Evolutionary conservation across 2,329 filamentous ascomycete genomes (phyloP), one percentile per base, ranked within the genome.

Genomic region (Cladophialophora bantiana): DNA sequence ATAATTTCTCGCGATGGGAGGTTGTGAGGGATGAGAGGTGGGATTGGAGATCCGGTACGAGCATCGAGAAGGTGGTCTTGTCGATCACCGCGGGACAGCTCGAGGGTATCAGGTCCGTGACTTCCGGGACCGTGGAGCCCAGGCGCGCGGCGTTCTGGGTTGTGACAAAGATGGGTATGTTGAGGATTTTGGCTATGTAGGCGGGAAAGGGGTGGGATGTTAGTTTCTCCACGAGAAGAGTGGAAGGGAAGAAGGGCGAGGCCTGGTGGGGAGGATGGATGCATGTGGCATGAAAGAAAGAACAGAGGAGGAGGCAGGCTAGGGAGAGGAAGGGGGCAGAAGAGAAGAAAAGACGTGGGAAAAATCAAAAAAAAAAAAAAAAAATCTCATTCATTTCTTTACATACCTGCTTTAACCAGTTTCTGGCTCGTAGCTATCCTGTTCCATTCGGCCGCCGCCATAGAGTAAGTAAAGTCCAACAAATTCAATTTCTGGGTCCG

Each of bases 31-130:
- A 70, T 62, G 58, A 35, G 4, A 69, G 55, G 50, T 68, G 68
- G 31, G 35, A 38, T 35, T 68, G 57, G 66, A 97, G 82, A 45
- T 89, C 83, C 0, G 92, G 90, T 1, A 90, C 88, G 77, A 88
- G 38, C 72, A 98, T 98, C 76, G 89, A 92, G 83, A 98, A 98
- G 59, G 86, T 85, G 4, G 92, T 94, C 82, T 98, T 98, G 84
- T 98, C 94, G 73, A 87, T 82, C 74, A 80, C 84, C 40, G 80
- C 83, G 74, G 62, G 89, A 83, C 54, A 85, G 45, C 80, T 83
- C 74, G 48, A 85, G 79, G 4, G 82, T 75, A 67, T 74, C 0
- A 81, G 74, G 70, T 85, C 82, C 2, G 84, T 78, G 26, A 98
- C 86, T 75, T 95, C 94, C 3, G 88, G 75, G 68, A 95, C 92